These are phyloP conservation scores for Penicillium sp. DNA, from an alignment of 2,329 filamentous ascomycete genomes.

Conservation along the genomic window DNA sequence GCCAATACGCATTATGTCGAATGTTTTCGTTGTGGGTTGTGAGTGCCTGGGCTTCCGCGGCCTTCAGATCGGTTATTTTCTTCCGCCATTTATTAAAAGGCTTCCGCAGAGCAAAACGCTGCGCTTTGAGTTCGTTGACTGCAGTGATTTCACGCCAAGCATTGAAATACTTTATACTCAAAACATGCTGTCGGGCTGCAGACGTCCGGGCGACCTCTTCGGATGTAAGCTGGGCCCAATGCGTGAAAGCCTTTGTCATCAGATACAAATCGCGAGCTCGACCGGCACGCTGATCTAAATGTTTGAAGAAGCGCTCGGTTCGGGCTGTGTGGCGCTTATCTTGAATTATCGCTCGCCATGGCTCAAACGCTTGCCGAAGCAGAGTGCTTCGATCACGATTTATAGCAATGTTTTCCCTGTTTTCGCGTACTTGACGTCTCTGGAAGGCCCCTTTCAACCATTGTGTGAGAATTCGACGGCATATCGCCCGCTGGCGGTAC, in stretches of 20 bases:
- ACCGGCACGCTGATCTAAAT: constrained; percentile 63
- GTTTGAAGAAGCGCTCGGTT: constrained; percentile 58
- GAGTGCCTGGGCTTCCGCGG: constrained; percentile 39
- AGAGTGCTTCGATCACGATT: constrained; percentile 57
- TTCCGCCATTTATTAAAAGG: constrained; percentile 60
- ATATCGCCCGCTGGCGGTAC: constrained; percentile 45
- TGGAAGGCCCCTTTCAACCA: constrained; percentile 54
- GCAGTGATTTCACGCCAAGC: constrained; percentile 70
- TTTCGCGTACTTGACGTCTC: constrained; percentile 38
- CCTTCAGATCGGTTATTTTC: constrained; percentile 42
- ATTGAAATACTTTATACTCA: constrained; percentile 70
- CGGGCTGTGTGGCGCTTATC: constrained; percentile 48
- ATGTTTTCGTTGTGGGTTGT: constrained; percentile 35
- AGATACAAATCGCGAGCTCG: constrained; percentile 69
- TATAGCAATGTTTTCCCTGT: constrained; percentile 50
- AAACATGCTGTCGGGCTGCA: constrained; percentile 70
- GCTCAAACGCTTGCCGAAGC: constrained; percentile 57
- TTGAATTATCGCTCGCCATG: constrained; percentile 51
- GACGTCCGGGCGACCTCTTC: constrained; percentile 70
- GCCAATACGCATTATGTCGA: constrained; percentile 42
- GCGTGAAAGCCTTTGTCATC: constrained; percentile 65
- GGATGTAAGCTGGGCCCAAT: constrained; percentile 70
- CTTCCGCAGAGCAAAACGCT: constrained; percentile 57
- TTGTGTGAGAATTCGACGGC: constrained; percentile 46
- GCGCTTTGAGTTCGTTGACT: constrained; percentile 60